Evolutionary conservation across 2,329 filamentous ascomycete genomes (phyloP), one percentile per base, ranked within the genome.

Genomic region (Sporothrix globosa): DNA sequence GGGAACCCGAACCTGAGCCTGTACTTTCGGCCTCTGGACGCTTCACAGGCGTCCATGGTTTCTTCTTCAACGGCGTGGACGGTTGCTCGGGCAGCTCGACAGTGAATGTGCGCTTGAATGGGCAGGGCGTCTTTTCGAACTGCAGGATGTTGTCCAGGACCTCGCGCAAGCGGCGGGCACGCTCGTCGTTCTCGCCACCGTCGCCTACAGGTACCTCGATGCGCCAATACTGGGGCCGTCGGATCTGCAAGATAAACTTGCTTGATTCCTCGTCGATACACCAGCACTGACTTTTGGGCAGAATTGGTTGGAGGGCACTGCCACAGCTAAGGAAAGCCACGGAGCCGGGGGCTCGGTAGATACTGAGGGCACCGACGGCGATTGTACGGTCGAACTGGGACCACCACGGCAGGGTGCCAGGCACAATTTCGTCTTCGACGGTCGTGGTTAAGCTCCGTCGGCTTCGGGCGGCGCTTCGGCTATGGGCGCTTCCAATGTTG

Each of bases 221-320:
- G 73, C 94, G 89, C 86, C 96, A 97, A 79, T 96, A 97, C 56
- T 91, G 90, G 41, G 94, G 90, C 58, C 90, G 88, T 27, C 93
- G 86, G 74, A 96, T 92, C 74, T 94, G 91, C 71, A 97, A 82
- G n/a, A 97, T 91, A 75, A 97, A 97, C 75, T 90, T 87, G 79
- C 84, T 93, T 53, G 91, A 91, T 70, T 90, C 86, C 70, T 92
- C 91, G 78, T 96, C 92, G 44, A 97, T 91, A 78, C 92, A 96
- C 94, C 94, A 97, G 77, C 92, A 96, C 80, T 97, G 93, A 71
- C 93, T 96, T 78, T 92, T 92, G 30, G 92, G 92, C 68, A 97
- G 82, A 73, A 97, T 96, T 13, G 94, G 91, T 76, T 96, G 92
- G 21, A 97, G 85, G 19, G 94, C 90, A 69, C 88, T 89, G 72